These are phyloP conservation scores for Lotus japonicus DNA, from an alignment of 306 rosid genomes.

Conservation along the genomic window DNA sequence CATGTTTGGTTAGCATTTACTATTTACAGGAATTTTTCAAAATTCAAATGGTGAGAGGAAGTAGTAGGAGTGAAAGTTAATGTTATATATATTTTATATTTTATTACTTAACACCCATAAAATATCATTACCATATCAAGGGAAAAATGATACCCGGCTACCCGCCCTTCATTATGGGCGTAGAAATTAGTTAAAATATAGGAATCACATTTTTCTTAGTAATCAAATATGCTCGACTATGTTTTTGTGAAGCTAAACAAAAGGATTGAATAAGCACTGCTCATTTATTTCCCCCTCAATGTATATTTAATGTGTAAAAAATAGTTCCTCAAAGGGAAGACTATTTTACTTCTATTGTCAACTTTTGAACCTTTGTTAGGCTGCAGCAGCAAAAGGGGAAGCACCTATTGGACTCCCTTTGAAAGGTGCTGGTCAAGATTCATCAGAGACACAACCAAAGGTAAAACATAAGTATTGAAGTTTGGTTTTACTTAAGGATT, in stretches of 20 bases:
- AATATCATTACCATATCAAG: too few species aligned
- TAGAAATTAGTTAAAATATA: too few species aligned
- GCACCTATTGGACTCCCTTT: slow-evolving; percentile 98
- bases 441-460: slow-evolving; percentile 70
- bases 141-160: too few species aligned
- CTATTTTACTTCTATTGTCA: not conserved
- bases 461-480: slow-evolving; percentile 32
- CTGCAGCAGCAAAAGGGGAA: slow-evolving; percentile 99
- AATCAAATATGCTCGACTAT: too few species aligned
- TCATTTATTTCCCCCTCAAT: not conserved
- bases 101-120: too few species aligned
- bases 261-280: not conserved
- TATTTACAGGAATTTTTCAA: too few species aligned
- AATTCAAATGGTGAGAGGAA: too few species aligned
- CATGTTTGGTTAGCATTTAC: too few species aligned
- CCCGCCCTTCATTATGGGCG: too few species aligned
- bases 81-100: too few species aligned
- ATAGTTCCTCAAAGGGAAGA: not conserved
- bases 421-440: slow-evolving; percentile 98
- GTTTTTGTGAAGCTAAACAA: not conserved
- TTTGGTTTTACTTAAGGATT: slow-evolving; percentile 6
- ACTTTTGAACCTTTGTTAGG: slow-evolving; percentile 50
- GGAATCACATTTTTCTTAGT: too few species aligned
- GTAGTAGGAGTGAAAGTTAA: too few species aligned
- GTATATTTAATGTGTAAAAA: not conserved